Evolutionary conservation across 441 rosid genomes (phyloP), one percentile per base, ranked within the genome.

Genomic region (Populus hybrid): DNA sequence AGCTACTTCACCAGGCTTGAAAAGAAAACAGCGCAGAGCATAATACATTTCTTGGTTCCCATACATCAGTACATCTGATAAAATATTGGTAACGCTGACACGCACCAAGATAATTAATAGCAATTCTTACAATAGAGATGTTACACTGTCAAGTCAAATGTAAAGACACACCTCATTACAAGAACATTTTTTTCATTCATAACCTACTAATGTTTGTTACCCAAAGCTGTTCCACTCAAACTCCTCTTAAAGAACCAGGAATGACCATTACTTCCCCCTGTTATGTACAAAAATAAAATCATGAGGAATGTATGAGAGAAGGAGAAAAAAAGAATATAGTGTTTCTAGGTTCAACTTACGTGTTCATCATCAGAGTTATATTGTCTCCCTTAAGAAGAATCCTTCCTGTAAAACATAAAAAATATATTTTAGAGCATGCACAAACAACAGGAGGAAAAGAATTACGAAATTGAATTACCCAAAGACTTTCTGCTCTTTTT

Each of bases 341-440:
- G 57, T 4, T 46, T 46, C 57, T 40, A 40, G 57, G 20, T 46
- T 80, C 59, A 69, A 73, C 90, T 90, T 87, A 95, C 93, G 93
- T 79, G 86, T 84, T 95, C 99, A 93, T 92, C 95, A 92, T 95
- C 81, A 92, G 88, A 21, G 97, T 92, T 65, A 91, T 92, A 86
- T 92, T 92, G 85, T 95, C 97, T 78, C 95, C 98, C 85, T 91
- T 92, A 18, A 93, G 92, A 46, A 95, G 83, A 77, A 93, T 92
- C 88, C 98, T 86, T 79, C 98, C 99, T 93, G 93, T 12, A 32
- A 34, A 70, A 26, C 20, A 46, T 14, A 46, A 46, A n/a, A 73
- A 26, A 18, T 40, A 46, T 7, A 32, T 72, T 67, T 61, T n/a
- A 61, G 26, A 28, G 46, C 8, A n/a, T 11, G 3, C 28, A 34